Percentiles rank a stretch among this genome's conserved stretches.
phyloP scores from a whole-genome alignment of 202 grass and related monocot species.

The Zoysia matrella region DNA sequence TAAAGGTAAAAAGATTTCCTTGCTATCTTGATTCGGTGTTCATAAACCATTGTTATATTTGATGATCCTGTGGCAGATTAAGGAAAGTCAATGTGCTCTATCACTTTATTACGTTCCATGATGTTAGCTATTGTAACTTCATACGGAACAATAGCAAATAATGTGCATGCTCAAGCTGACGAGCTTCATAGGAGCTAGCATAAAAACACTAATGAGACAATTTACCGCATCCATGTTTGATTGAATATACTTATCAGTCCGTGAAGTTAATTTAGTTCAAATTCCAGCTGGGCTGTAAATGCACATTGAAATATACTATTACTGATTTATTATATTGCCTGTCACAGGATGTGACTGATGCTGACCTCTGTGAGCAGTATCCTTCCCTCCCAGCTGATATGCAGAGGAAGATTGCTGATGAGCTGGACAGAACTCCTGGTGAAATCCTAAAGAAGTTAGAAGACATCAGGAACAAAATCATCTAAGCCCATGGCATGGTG shows the following conservation, averaged over 20 bases:
- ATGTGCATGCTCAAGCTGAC: not conserved
- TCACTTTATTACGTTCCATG: not conserved
- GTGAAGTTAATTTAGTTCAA: slow-evolving; percentile 11
- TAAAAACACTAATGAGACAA: not conserved
- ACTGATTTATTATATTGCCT: slow-evolving; percentile 27
- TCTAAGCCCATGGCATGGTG: slow-evolving; percentile 35
- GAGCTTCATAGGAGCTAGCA: not conserved
- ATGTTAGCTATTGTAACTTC: not conserved
- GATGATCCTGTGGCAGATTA: not conserved
- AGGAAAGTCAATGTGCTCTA: not conserved
- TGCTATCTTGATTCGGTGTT: not conserved
- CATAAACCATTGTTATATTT: not conserved
- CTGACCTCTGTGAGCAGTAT: slow-evolving; percentile 94
- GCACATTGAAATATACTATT: slow-evolving; percentile 1
- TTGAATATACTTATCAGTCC: not conserved
- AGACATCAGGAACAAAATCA: slow-evolving; percentile 98
- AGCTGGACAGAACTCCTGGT: slow-evolving; percentile 84
- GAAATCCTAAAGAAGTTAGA: slow-evolving; percentile 99
- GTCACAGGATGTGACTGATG: slow-evolving; percentile 95
- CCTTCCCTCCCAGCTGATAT: slow-evolving; percentile 87
- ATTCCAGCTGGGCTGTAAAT: slow-evolving; percentile 17
- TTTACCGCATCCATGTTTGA: not conserved
- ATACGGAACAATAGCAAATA: not conserved
- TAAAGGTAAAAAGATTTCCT: slow-evolving; percentile 66
- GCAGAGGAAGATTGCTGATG: slow-evolving; percentile 98